Conservation (phyloP, 2,329 filamentous ascomycete species). For the Diaporthe sp. region DNA sequence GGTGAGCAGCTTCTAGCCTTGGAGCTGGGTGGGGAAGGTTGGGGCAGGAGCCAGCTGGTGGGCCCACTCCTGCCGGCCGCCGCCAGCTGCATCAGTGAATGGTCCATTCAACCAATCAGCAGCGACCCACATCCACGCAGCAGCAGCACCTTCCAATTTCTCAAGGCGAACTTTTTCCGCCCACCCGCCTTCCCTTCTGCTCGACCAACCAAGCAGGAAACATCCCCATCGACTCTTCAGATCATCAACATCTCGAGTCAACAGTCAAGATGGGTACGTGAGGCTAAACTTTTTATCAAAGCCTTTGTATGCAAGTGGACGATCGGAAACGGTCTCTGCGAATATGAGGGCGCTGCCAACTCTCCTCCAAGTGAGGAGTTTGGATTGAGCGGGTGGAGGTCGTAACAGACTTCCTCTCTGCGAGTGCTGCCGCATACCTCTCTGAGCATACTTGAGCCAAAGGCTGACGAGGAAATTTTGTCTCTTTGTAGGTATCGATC, state of each 20-base stretch:
- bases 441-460: conserved; percentile 74
- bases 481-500: conserved; percentile 76
- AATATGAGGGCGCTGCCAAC: conserved; percentile 41
- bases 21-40: no score
- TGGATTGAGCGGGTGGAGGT: conserved; percentile 36
- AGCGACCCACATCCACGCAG: conserved; percentile 36
- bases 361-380: conserved; percentile 25
- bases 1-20: background rate
- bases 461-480: conserved; percentile 70
- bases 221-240: conserved; percentile 57
- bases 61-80: background rate
- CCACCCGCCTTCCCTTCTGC: conserved; percentile 43
- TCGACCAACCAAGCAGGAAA: conserved; percentile 52
- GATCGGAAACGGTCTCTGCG: conserved; percentile 41
- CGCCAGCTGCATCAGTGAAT: background rate
- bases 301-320: conserved; percentile 67
- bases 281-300: conserved; percentile 53
- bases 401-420: conserved; percentile 42
- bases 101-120: conserved; percentile 31
- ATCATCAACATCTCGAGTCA: conserved; percentile 51
- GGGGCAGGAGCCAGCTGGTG: background rate
- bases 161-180: conserved; percentile 39
- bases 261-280: conserved; percentile 75
- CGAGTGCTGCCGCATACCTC: conserved; percentile 50
- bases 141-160: conserved; percentile 36